Evolutionary conservation across 2,329 filamentous ascomycete genomes (phyloP), one percentile per base, ranked within the genome.

Genomic region (Scedosporium minutisporum): DNA sequence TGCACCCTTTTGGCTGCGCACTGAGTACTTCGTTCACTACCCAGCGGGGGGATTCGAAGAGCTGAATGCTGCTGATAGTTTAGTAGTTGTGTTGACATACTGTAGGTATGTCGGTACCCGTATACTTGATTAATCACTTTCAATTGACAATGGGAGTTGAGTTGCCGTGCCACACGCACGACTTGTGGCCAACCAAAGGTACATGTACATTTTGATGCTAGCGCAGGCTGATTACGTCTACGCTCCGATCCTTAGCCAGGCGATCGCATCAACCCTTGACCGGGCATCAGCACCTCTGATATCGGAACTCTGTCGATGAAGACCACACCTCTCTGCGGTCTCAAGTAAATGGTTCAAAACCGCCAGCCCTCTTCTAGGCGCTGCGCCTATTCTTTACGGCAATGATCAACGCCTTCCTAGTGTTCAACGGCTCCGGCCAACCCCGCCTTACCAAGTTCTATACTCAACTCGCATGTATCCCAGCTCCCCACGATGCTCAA

Each of bases 401-500:
- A 68, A 99, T 99, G 95, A 97, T 99, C 76, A 99, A 96, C 81
- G 95, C 96, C 38, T 93, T 99, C 65, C 82, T 99, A 67, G 93
- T 99, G 74, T 99, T 99, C 82, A 99, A 99, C 73, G 96, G 96
- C 79, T 91, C 93, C 70, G 95, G 95, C 66, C 93, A 99, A 77
- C 93, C 95, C 44, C 89, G 95, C 63, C 83, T 99, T 74, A 97
- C 93, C 69, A 97, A 97, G 72, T 99, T 99, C 81, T 99, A 99
- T 75, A 97, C 93, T 1, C 93, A 97, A 74, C 86, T 99, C 68
- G 93, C 96, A 68, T 69, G 70, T 63, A 5, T 55, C 6, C 16
- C 16, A 60, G 61, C 51, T 38, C 27, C 25, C n/a, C 6, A 25
- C 41, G 60, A 63, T 21, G 6, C 41, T 16, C 41, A 61, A 60